A percentile compares a stretch with the other conserved stretches of the same genome.
Evolutionary conservation across 2,329 filamentous ascomycete species (phyloP).

Genomic region (Leptoxyphium fumago): DNA sequence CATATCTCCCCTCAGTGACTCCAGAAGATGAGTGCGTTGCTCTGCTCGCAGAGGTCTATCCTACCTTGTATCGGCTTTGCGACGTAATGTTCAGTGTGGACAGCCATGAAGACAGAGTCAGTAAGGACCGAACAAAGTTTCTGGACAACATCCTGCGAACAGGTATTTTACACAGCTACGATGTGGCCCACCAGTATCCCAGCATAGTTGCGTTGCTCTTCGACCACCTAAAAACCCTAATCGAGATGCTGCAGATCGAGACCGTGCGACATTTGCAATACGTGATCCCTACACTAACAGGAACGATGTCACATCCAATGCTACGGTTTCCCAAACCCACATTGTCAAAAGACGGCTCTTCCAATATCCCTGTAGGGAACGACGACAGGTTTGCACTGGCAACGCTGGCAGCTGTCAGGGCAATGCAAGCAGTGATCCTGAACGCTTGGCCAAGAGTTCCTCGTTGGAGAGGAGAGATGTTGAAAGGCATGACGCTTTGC

Average conservation of each 20-base stretch:
- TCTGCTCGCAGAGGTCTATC: constrained; percentile 52
- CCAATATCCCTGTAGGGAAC: constrained; percentile 47
- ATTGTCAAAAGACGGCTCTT: constrained; percentile 27
- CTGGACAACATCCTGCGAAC: constrained; percentile 32
- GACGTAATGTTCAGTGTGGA: constrained; percentile 22
- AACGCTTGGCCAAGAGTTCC: constrained; percentile 57
- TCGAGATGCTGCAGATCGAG: constrained; percentile 45
- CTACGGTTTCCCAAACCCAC: background rate
- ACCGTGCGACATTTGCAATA: constrained; percentile 55
- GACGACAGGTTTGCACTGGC: constrained; percentile 26
- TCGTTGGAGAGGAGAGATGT: constrained; percentile 46
- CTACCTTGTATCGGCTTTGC: constrained; percentile 46
- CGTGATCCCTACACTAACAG: constrained; percentile 51
- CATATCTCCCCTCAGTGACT: constrained; percentile 63
- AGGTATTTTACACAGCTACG: constrained; percentile 30
- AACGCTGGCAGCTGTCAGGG: constrained; percentile 37
- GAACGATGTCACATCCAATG: constrained; percentile 58
- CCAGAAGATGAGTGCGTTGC: constrained; percentile 53
- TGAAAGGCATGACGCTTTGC: constrained; percentile 39
- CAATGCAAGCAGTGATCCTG: constrained; percentile 43
- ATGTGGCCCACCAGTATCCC: constrained; percentile 45
- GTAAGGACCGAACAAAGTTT: constrained; percentile 17
- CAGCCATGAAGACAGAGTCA: background rate
- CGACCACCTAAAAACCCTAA: constrained; percentile 31
- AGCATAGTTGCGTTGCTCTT: constrained; percentile 44